Evolutionary conservation across 164 flowering plant genomes (phyloP).

Genomic region (Aristolochia californica): DNA sequence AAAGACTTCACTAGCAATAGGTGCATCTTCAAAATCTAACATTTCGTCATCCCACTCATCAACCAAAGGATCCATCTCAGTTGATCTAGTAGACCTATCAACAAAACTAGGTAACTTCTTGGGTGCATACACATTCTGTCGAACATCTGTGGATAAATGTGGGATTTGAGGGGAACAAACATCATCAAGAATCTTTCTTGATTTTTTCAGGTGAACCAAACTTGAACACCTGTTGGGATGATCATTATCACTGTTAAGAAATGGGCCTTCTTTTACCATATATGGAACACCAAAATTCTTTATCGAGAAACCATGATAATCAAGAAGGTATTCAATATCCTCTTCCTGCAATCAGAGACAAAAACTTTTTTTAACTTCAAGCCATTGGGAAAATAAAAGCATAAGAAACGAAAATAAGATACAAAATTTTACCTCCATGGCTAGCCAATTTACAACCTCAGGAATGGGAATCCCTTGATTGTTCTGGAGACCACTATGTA

Average conservation of each 20-base stretch:
- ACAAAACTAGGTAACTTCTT: too few relatives aligned
- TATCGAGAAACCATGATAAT: conserved; percentile 73
- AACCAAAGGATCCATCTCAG: too few relatives aligned
- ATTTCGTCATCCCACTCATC: conserved; percentile 36
- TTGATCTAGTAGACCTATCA: too few relatives aligned
- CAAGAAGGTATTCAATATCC: conserved; percentile 56
- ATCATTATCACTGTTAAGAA: conserved; percentile 55
- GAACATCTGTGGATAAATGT: conserved; percentile 15
- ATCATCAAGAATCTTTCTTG: conserved; percentile 50
- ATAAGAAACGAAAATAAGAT: not conserved
- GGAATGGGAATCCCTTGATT: conserved; percentile 84
- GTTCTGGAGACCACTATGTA: conserved; percentile 74
- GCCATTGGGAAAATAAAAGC: not conserved
- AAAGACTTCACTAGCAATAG: conserved; percentile 16
- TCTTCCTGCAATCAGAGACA: conserved; percentile 46
- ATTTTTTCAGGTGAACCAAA: conserved; percentile 72
- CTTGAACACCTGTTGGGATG: conserved; percentile 61
- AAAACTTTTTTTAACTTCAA: not conserved
- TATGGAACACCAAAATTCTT: conserved; percentile 79
- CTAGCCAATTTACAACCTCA: conserved; percentile 69
- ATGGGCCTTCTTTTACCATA: conserved; percentile 85
- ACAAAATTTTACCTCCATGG: conserved; percentile 60
- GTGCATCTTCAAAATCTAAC: conserved; percentile 22
- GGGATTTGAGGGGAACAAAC: conserved; percentile 24
- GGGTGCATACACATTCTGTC: not conserved